Base-by-base conservation (phyloP, 148 eudicot species). In the Dianthus caryophyllus region DNA sequence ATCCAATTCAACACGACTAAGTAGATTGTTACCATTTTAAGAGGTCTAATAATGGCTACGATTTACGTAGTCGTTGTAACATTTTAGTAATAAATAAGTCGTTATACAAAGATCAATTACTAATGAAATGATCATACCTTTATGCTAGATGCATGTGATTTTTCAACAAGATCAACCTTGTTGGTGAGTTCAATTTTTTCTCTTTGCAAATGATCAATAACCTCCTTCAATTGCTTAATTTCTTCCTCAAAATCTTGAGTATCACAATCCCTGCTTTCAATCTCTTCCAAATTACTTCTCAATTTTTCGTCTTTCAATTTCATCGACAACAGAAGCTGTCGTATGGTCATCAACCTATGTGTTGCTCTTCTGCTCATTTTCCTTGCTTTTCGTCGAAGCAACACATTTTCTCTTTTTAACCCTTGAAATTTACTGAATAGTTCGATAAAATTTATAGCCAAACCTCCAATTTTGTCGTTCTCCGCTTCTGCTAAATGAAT, bases 351-450 rank as follows among this genome's bases (percentile, higher is more conserved):
- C n/a, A 71, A 76, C 44, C 67, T 61, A 15, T 61, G 69, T 53
- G 39, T 71, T 18, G 43, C 76, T 76, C 61, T 82, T 50, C 65
- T 78, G 68, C 68, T 58, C 18, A 78, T 67, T 77, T 78, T 82
- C 82, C 73, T 80, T 52, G 68, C 84, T 75, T 73, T 80, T 76
- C 64, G 69, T 18, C 62, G 36, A 78, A 78, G 82, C 68, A 75
- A 71, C 53, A 77, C 24, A 44, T 78, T 84, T 62, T 78, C 80
- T 56, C 18, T 31, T 59, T 71, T 74, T 24, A 65, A 70, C 46
- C 41, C 25, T 53, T 78, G 73, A 72, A 79, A 61, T 55, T 78
- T 27, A 30, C 68, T 26, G 53, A 72, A 16, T 13, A 78, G 59
- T 50, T 74, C 67, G 9, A 66, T n/a, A 36, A 67, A 79, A 43